phyloP scores from a whole-genome alignment of 306 rosid species.

The Rubus idaeus region DNA sequence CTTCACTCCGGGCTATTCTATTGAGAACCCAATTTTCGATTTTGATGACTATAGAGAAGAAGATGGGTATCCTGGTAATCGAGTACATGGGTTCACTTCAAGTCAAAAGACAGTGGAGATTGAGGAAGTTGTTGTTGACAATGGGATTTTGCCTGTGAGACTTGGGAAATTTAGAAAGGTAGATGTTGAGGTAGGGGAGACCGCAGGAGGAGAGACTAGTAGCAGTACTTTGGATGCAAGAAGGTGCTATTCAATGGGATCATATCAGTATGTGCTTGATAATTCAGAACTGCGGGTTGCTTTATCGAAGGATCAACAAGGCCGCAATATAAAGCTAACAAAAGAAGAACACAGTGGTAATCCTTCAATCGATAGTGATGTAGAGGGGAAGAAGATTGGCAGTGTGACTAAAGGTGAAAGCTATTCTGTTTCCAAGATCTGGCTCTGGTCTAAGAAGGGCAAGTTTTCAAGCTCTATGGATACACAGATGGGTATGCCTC shows the following conservation, averaged over 20 bases:
- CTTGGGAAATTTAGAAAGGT: slow-evolving; percentile 80
- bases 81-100: slow-evolving; percentile 41
- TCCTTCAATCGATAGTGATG: slow-evolving; percentile 50
- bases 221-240: slow-evolving; percentile 95
- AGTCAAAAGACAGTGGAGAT: slow-evolving; percentile 59
- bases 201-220: slow-evolving; percentile 76
- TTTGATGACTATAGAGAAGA: slow-evolving; percentile 77
- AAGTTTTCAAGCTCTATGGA: slow-evolving; percentile 57
- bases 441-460: slow-evolving; percentile 94
- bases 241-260: slow-evolving; percentile 95
- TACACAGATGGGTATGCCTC: slow-evolving; percentile 59
- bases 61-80: slow-evolving; percentile 55
- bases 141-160: slow-evolving; percentile 77
- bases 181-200: slow-evolving; percentile 48
- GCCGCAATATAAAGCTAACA: slow-evolving; percentile 25
- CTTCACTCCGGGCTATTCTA: slow-evolving; percentile 51
- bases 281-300: slow-evolving; percentile 71
- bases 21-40: slow-evolving; percentile 79
- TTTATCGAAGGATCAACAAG: slow-evolving; percentile 43
- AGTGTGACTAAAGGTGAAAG: slow-evolving; percentile 90
- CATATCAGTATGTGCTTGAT: slow-evolving; percentile 83
- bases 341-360: slow-evolving; percentile 47
- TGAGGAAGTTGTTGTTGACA: slow-evolving; percentile 63
- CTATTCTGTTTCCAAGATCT: slow-evolving; percentile 91
- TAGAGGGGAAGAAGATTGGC: slow-evolving; percentile 75